Conservation (phyloP, 495 filamentous ascomycete species). For the Cryomyces antarcticus region DNA sequence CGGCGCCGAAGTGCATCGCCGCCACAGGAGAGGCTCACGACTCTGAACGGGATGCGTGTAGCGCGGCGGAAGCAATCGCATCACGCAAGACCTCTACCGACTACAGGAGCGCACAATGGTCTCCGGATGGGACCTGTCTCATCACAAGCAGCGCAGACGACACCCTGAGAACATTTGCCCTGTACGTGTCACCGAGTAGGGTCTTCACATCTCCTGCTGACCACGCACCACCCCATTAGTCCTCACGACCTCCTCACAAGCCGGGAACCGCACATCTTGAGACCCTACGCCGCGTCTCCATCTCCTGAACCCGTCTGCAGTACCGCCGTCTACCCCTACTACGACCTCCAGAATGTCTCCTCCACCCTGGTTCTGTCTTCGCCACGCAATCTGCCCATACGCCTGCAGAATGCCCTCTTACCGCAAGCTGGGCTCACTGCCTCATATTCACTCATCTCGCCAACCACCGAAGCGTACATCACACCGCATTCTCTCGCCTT, state of each 20-base stretch:
- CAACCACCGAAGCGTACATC: constrained; percentile 60
- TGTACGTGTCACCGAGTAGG: constrained; percentile 23
- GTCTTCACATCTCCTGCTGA: neutral
- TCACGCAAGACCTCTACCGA: constrained; percentile 15
- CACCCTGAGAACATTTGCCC: constrained; percentile 44
- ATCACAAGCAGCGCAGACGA: constrained; percentile 56
- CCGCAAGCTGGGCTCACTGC: constrained; percentile 20
- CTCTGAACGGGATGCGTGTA: too few relatives aligned
- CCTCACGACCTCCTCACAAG: constrained; percentile 21
- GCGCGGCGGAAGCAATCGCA: neutral
- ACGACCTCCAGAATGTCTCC: constrained; percentile 38
- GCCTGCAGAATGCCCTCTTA: constrained; percentile 38
- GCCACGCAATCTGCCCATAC: constrained; percentile 52
- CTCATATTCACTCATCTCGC: constrained; percentile 50
- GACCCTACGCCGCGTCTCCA: constrained; percentile 36
- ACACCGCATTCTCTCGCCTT: constrained; percentile 59
- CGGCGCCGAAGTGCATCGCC: too few relatives aligned
- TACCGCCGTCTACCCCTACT: constrained; percentile 53
- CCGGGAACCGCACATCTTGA: constrained; percentile 18
- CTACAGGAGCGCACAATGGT: constrained; percentile 45
- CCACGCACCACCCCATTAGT: constrained; percentile 46
- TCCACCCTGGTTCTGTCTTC: constrained; percentile 52
- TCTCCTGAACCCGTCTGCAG: constrained; percentile 53
- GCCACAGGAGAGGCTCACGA: too few relatives aligned
- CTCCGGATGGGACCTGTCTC: constrained; percentile 65